Conservation (phyloP, 1,284 basidiomycete species). For the Rhodotorula sp. region DNA sequence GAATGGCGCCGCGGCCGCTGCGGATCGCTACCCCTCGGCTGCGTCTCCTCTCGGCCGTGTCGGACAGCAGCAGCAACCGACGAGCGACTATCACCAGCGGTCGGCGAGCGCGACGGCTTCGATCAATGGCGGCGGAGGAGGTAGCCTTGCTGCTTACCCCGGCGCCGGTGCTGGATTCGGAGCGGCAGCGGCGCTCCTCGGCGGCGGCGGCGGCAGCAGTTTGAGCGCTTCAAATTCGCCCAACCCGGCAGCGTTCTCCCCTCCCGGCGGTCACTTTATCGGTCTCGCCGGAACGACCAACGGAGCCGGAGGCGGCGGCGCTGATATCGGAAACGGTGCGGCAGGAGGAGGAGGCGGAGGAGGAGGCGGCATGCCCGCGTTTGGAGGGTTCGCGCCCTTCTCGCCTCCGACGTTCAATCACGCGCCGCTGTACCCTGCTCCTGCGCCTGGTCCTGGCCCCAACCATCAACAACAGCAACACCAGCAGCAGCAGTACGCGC, state of each 20-base stretch:
- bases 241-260: slow-evolving; percentile 13
- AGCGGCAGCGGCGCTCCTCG: background rate
- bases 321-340: no score
- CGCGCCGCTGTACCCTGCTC: slow-evolving; percentile 26
- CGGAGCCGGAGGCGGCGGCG: no score
- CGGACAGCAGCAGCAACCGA: slow-evolving; percentile 6
- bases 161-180: background rate
- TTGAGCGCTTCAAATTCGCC: background rate
- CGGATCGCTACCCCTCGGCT: slow-evolving; percentile 9
- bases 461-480: background rate
- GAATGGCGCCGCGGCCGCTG: background rate
- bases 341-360: no score
- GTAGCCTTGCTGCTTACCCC: no score
- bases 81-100: background rate
- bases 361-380: slow-evolving; percentile 8
- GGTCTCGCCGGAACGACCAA: slow-evolving; percentile 1
- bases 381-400: slow-evolving; percentile 37
- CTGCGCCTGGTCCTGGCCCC: background rate
- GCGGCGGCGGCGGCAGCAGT: background rate
- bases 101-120: background rate
- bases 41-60: slow-evolving; percentile 1
- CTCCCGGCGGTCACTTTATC: slow-evolving; percentile 16
- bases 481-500: background rate
- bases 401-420: slow-evolving; percentile 34
- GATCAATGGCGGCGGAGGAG: no score